Evolutionary conservation across 2,329 filamentous ascomycete genomes (phyloP), one percentile per base, ranked within the genome.

Genomic region (Sporothrix sp.): DNA sequence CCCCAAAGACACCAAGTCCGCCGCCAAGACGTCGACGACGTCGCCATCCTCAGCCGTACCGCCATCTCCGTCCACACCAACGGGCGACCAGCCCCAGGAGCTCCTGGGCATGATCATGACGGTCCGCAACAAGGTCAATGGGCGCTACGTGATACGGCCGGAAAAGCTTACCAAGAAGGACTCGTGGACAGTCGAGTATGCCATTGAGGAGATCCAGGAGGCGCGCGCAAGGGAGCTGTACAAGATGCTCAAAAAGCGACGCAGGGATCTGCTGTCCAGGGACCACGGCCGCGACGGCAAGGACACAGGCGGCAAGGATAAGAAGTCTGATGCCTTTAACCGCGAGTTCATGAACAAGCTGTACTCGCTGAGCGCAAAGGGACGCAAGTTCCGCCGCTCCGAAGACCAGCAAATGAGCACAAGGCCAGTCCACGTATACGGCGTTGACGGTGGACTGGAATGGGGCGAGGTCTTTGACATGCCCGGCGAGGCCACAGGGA

Each of bases 111-210:
- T 93, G 74, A 81, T 80, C 13, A 69, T 96, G 50, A 83, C 79
- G 0, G 44, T 58, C 25, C 79, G 79, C 57, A 93, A 86, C 69
- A 78, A 76, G 56, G 76, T 95, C 49, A 84, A 93, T 60, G 82
- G 77, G 16, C 49, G 69, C 11, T 75, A 76, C 49, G 78, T 87
- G 1, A 61, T 69, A 0, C 81, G 88, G 3, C 85, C 88, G 0
- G 56, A 66, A 1, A 58, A 71, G 0, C 62, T 83, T 40, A 64
- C 47, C 0, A 28, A 59, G 13, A 18, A 9, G 6, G 64, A 62
- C 52, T 80, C 56, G 60, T 96, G 90, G 90, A 64, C 68, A 0
- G 70, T 96, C n/a, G 80, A 93, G 58, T 96, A 95, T 65, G 74
- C 81, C 32, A 68, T 96, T 43, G 74, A 76, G 40, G 84, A 57